Conservation (phyloP, 108 stramenopile species). For the Aurantiochytrium sp. region DNA sequence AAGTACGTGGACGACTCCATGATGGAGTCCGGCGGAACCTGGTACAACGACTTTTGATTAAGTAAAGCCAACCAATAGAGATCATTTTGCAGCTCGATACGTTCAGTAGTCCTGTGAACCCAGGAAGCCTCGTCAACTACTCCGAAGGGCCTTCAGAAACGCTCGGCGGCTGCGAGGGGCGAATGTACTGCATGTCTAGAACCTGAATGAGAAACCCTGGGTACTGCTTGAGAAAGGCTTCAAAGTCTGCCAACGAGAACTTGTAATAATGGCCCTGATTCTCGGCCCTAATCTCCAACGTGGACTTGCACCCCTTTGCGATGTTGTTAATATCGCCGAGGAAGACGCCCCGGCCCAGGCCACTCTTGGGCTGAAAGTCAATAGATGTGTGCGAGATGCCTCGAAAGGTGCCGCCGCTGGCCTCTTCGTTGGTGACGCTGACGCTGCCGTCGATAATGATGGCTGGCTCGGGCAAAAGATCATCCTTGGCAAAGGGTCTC, state of each 20-base stretch:
- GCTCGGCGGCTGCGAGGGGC: too few relatives aligned
- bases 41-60: conserved; percentile 19
- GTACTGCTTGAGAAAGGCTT: not conserved
- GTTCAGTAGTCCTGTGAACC: too few relatives aligned
- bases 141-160: too few relatives aligned
- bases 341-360: not conserved
- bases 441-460: not conserved
- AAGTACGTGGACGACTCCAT: conserved; percentile 12
- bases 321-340: conserved; percentile 6
- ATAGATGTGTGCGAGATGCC: not conserved
- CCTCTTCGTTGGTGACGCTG: not conserved
- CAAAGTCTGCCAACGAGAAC: not conserved
- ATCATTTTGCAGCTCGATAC: too few relatives aligned
- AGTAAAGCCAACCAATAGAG: not conserved
- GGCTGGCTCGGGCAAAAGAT: not conserved
- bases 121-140: too few relatives aligned
- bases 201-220: not conserved
- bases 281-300: not conserved
- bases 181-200: not conserved
- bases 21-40: conserved; percentile 4
- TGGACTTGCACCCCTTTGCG: not conserved
- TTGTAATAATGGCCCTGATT: not conserved
- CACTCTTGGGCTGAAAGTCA: conserved; percentile 29
- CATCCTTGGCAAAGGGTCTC: not conserved
- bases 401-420: not conserved